Conservation (phyloP, 169 alveolate species). For the Plasmodium gaboni region DNA sequence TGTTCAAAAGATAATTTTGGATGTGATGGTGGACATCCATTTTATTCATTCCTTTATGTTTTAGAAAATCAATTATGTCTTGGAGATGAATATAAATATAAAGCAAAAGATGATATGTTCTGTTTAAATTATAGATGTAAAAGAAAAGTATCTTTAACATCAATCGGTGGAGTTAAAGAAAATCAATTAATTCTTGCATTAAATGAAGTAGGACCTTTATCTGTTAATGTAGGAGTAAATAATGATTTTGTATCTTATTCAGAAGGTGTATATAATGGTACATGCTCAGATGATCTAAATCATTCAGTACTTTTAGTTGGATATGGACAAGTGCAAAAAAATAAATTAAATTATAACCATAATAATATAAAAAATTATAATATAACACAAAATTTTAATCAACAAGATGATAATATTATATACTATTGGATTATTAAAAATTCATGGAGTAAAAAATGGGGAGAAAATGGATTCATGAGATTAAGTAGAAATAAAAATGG, state of each 20-base stretch:
- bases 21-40: conserved; percentile 91
- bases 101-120: conserved; percentile 64
- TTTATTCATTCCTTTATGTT: conserved; percentile 87
- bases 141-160: conserved; percentile 29
- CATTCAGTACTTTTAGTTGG: conserved; percentile 92
- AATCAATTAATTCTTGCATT: conserved; percentile 78
- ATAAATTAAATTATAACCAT: conserved; percentile 17
- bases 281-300: conserved; percentile 81
- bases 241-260: conserved; percentile 88
- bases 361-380: conserved; percentile 1
- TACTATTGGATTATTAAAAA: conserved; percentile 89
- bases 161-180: conserved; percentile 62
- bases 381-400: background rate
- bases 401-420: conserved; percentile 28
- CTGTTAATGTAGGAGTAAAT: conserved; percentile 93
- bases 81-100: conserved; percentile 85
- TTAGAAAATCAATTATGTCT: conserved; percentile 83
- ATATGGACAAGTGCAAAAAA: conserved; percentile 80
- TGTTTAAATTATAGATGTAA: conserved; percentile 78
- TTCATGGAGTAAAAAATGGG: conserved; percentile 92
- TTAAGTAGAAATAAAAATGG: conserved; percentile 69
- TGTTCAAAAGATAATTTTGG: conserved; percentile 86
- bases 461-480: conserved; percentile 89
- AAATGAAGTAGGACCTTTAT: conserved; percentile 87
- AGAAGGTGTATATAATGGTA: conserved; percentile 85